Percentiles rank a stretch among this genome's conserved stretches.
Evolutionary conservation across 2,329 filamentous ascomycete genomes (phyloP).

Genomic region (Colletotrichum neosansevieriae): DNA sequence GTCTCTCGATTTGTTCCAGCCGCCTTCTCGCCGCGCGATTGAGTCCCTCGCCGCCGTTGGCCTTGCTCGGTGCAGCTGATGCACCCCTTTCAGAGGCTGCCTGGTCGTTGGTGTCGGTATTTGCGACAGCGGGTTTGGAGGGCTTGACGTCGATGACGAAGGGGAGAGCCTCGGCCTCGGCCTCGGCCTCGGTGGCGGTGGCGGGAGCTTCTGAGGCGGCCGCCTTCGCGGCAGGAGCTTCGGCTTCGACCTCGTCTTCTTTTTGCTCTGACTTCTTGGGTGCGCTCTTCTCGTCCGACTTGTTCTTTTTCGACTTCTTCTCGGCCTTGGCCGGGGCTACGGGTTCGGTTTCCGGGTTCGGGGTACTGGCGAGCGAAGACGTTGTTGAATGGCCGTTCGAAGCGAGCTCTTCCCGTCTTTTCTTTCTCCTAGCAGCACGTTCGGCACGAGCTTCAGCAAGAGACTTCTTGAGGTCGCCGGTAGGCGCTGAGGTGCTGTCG

Average conservation of each 20-base stretch:
- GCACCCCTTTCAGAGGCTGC: slow-evolving; percentile 22
- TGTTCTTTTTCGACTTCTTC: slow-evolving; percentile 22
- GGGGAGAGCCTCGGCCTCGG: slow-evolving; percentile 19
- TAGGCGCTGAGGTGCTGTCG: slow-evolving; percentile 29
- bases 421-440: slow-evolving; percentile 35
- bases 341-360: slow-evolving; percentile 28
- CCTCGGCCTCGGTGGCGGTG: slow-evolving; percentile 16
- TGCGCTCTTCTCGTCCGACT: slow-evolving; percentile 37
- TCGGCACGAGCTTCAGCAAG: slow-evolving; percentile 32
- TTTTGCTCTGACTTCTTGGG: slow-evolving; percentile 15
- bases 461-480: slow-evolving; percentile 22
- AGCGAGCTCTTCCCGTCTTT: slow-evolving; percentile 30
- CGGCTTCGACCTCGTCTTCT: slow-evolving; percentile 24
- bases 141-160: slow-evolving; percentile 29
- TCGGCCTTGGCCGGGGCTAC: slow-evolving; percentile 33
- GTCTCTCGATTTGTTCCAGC: slow-evolving; percentile 34
- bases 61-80: slow-evolving; percentile 30
- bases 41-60: slow-evolving; percentile 32
- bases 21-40: slow-evolving; percentile 39
- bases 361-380: slow-evolving; percentile 31
- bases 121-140: slow-evolving; percentile 14
- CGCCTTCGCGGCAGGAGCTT: slow-evolving; percentile 1
- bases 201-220: not conserved
- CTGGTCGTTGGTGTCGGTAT: not conserved
- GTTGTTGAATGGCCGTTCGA: slow-evolving; percentile 6